phyloP scores from a whole-genome alignment of 2,329 filamentous ascomycete species.

The Claviceps sp. region DNA sequence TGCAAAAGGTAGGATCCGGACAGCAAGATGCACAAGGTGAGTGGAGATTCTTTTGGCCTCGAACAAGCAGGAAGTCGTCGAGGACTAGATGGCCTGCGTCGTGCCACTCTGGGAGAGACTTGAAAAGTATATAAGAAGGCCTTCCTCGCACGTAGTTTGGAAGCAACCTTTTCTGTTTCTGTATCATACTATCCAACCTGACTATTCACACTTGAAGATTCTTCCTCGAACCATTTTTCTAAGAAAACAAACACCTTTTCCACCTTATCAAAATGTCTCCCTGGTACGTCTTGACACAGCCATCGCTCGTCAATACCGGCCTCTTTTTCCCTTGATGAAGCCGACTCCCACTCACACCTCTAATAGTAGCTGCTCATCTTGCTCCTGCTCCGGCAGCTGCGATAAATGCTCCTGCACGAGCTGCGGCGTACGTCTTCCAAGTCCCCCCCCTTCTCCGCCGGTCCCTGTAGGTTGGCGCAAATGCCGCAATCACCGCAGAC shows the following conservation, averaged over 20 bases:
- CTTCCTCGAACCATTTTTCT: neutral
- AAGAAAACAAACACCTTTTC: neutral
- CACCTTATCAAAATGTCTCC: conserved; percentile 7
- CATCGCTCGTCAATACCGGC: no score
- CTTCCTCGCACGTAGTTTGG: neutral
- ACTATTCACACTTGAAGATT: neutral
- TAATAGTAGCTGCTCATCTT: conserved; percentile 10
- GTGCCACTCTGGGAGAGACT: neutral
- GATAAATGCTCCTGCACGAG: conserved; percentile 11
- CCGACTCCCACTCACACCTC: no score
- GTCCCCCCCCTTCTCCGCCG: neutral
- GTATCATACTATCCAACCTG: neutral
- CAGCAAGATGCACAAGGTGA: no score
- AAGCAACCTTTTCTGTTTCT: neutral
- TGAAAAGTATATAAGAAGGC: conserved; percentile 7
- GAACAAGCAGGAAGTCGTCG: neutral
- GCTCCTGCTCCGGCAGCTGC: conserved; percentile 13
- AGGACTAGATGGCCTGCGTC: neutral
- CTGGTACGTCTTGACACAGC: conserved; percentile 5
- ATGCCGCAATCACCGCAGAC: no score
- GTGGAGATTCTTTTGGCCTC: no score
- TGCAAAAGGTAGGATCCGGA: no score
- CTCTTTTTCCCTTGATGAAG: no score
- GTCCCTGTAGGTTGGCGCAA: no score
- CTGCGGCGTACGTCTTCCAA: conserved; percentile 10